Percentiles rank a stretch among this genome's conserved stretches.
phyloP scores from a whole-genome alignment of 225 moss, liverwort and hornwort species.

The Sphagnum tenellum region DNA sequence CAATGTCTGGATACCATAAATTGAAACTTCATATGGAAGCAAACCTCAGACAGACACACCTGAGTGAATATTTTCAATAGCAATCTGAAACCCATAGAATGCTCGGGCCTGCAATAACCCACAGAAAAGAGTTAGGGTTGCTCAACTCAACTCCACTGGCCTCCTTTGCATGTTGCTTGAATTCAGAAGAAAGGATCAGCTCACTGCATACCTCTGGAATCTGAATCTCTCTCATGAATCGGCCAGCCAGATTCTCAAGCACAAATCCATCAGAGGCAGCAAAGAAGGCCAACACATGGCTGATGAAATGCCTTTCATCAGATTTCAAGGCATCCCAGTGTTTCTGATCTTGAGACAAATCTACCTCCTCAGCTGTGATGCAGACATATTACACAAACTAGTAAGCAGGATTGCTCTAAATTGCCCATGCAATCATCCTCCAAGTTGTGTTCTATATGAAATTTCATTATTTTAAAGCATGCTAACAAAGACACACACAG shows the following conservation, averaged over 20 bases:
- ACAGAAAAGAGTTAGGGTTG: too few relatives aligned
- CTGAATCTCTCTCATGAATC: slow-evolving; percentile 91
- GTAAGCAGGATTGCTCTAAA: not conserved
- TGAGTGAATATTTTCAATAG: slow-evolving; percentile 90
- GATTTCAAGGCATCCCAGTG: slow-evolving; percentile 68
- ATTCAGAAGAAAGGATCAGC: too few relatives aligned
- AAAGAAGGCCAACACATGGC: slow-evolving; percentile 85
- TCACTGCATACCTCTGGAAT: slow-evolving; percentile 53
- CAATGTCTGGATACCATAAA: not conserved
- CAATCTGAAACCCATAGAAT: slow-evolving; percentile 89
- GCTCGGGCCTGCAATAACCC: slow-evolving; percentile 44
- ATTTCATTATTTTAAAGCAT: too few relatives aligned
- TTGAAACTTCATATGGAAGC: not conserved
- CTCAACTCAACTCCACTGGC: too few relatives aligned
- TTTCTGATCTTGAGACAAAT: slow-evolving; percentile 59
- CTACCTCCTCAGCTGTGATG: slow-evolving; percentile 77
- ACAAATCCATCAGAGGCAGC: slow-evolving; percentile 94
- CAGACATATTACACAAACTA: not conserved
- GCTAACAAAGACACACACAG: too few relatives aligned
- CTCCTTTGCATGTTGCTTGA: too few relatives aligned
- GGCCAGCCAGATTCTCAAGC: slow-evolving; percentile 71
- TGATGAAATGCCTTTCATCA: slow-evolving; percentile 75
- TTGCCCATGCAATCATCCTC: too few relatives aligned
- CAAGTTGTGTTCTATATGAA: too few relatives aligned
- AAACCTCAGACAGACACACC: slow-evolving; percentile 6